Conservation (phyloP, 495 filamentous ascomycete species). For the Aspergillus carlsbadensis region DNA sequence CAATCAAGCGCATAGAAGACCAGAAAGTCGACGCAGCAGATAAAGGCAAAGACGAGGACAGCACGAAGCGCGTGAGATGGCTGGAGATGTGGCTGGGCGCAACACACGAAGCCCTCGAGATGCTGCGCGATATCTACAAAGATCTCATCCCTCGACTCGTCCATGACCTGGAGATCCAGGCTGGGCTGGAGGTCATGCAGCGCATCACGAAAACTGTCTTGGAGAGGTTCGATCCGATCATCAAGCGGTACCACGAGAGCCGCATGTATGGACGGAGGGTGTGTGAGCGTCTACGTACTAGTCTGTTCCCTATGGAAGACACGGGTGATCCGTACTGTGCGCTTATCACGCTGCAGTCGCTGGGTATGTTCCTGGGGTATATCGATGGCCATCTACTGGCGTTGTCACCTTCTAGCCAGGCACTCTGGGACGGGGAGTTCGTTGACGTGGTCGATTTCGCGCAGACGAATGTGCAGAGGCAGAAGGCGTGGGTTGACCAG, state of each 20-base stretch:
- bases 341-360: conserved; percentile 8
- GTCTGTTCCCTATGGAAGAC: conserved; percentile 2
- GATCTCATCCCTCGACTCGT: conserved; percentile 10
- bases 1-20: background rate
- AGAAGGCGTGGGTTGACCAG: conserved; percentile 15
- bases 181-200: conserved; percentile 12
- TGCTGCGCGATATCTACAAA: conserved; percentile 12
- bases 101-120: conserved; percentile 18
- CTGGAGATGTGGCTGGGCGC: conserved; percentile 19
- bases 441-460: conserved; percentile 10
- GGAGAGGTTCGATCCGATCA: background rate
- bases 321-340: background rate
- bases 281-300: conserved; percentile 3
- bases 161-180: conserved; percentile 17
- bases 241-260: conserved; percentile 19
- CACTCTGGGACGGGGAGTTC: conserved; percentile 18
- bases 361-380: conserved; percentile 13
- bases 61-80: background rate
- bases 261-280: conserved; percentile 1
- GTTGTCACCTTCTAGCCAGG: conserved; percentile 16
- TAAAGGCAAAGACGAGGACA: background rate
- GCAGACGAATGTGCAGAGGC: conserved; percentile 3
- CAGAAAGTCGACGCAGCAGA: background rate
- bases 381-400: conserved; percentile 16
- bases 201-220: conserved; percentile 1